A percentile compares a stretch with the other conserved stretches of the same genome.
phyloP scores from a whole-genome alignment of 2,329 filamentous ascomycete species.

The Thermochaetoides dissita region DNA sequence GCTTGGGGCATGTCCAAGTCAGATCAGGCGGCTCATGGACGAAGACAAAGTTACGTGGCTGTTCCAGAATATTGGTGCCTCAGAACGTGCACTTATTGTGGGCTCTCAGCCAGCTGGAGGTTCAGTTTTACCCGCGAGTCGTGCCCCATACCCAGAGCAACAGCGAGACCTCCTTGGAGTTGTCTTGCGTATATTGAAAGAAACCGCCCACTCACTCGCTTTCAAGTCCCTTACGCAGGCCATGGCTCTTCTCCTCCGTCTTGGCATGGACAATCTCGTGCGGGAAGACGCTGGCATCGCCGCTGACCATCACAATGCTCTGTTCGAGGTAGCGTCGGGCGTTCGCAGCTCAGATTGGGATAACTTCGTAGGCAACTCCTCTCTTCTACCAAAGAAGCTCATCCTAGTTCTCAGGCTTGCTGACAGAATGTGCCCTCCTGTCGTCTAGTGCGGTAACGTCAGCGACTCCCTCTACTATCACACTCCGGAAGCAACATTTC shows the following conservation, averaged over 20 bases:
- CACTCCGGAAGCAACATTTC: conserved; percentile 36
- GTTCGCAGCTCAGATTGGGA: conserved; percentile 26
- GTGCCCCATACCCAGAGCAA: conserved; percentile 17
- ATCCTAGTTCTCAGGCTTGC: neutral
- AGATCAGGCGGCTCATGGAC: conserved; percentile 31
- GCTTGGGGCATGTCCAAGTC: conserved; percentile 29
- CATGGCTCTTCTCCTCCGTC: conserved; percentile 35
- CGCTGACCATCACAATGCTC: conserved; percentile 25
- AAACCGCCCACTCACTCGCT: conserved; percentile 24
- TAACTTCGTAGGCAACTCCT: conserved; percentile 21
- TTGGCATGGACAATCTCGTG: conserved; percentile 40
- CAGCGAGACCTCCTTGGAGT: conserved; percentile 33
- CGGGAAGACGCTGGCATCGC: conserved; percentile 29
- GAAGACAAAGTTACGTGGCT: conserved; percentile 33
- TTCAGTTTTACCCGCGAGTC: too few relatives aligned
- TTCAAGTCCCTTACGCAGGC: conserved; percentile 24
- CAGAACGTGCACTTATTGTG: conserved; percentile 22
- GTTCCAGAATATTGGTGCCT: conserved; percentile 46
- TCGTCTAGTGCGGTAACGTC: conserved; percentile 30
- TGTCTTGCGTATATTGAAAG: conserved; percentile 29
- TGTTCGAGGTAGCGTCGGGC: conserved; percentile 29
- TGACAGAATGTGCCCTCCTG: neutral
- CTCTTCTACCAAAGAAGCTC: neutral
- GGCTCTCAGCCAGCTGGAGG: too few relatives aligned
- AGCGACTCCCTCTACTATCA: conserved; percentile 32